A percentile compares a stretch with the other conserved stretches of the same genome.
Evolutionary conservation across 441 rosid genomes (phyloP).

Genomic region (Erysimum pusillum): DNA sequence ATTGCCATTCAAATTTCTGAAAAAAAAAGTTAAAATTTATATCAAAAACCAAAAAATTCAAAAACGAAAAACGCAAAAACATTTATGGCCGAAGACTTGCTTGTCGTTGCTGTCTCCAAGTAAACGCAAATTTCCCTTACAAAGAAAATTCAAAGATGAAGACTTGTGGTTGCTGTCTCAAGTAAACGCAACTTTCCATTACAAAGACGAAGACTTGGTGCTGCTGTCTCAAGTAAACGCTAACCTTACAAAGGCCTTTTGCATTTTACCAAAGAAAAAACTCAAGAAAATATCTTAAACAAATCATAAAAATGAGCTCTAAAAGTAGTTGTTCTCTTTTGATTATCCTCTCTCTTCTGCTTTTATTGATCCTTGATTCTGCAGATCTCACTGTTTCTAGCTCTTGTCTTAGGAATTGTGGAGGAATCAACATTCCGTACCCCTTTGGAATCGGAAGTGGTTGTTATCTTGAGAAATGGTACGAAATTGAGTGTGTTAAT

Average conservation of each 20-base stretch:
- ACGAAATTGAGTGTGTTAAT: slow-evolving; percentile 39
- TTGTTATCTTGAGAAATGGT: slow-evolving; percentile 41
- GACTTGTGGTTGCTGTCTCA: not conserved
- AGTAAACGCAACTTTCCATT: no score
- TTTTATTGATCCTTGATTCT: not conserved
- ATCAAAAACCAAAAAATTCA: no score
- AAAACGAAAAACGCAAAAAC: no score
- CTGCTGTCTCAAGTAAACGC: not conserved
- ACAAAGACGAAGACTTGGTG: not conserved
- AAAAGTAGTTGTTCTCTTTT: not conserved
- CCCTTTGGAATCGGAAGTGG: slow-evolving; percentile 51
- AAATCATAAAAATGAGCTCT: slow-evolving; percentile 25
- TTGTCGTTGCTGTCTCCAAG: no score
- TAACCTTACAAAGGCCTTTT: not conserved
- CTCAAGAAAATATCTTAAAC: not conserved
- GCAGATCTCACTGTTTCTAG: not conserved
- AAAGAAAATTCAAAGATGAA: not conserved
- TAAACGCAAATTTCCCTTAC: no score
- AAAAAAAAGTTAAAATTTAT: no score
- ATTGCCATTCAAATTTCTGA: no score
- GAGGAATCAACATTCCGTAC: slow-evolving; percentile 43
- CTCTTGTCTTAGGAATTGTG: slow-evolving; percentile 7
- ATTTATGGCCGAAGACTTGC: no score
- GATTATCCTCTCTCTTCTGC: not conserved
- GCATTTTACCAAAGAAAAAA: not conserved